These are phyloP conservation scores for Cordyceps sp. DNA, from an alignment of 2,329 filamentous ascomycete genomes.

Conservation along the genomic window DNA sequence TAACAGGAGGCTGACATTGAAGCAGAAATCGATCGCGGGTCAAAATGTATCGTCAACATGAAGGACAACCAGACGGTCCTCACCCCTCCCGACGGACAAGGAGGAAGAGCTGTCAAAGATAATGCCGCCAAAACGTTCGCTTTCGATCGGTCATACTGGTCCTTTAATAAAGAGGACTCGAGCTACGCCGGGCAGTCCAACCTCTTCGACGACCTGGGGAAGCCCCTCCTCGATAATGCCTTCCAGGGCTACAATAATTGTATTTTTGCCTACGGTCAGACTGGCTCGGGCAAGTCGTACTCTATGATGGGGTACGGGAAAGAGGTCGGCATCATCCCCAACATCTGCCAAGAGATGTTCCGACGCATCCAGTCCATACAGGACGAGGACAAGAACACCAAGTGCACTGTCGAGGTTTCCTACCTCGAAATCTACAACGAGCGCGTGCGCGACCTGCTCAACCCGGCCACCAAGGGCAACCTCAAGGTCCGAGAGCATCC, in stretches of 20 bases:
- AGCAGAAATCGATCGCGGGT: slow-evolving; percentile 71
- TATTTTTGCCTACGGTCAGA: slow-evolving; percentile 98
- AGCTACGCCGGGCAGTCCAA: slow-evolving; percentile 84
- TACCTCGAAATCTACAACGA: slow-evolving; percentile 99
- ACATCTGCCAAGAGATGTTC: slow-evolving; percentile 97
- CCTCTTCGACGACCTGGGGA: slow-evolving; percentile 74
- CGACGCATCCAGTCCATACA: slow-evolving; percentile 59
- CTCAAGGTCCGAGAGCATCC: slow-evolving; percentile 96
- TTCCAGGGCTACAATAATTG: slow-evolving; percentile 99
- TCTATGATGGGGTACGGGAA: slow-evolving; percentile 99
- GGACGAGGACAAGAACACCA: slow-evolving; percentile 57
- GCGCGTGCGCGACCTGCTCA: slow-evolving; percentile 84
- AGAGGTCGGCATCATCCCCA: slow-evolving; percentile 88
- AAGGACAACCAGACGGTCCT: slow-evolving; percentile 82
- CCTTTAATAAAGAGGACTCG: slow-evolving; percentile 66
- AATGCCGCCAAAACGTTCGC: slow-evolving; percentile 72
- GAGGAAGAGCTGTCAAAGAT: slow-evolving; percentile 51
- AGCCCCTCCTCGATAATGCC: slow-evolving; percentile 88
- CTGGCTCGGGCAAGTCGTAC: slow-evolving; percentile 95
- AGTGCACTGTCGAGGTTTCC: slow-evolving; percentile 91
- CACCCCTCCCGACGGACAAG: slow-evolving; percentile 48
- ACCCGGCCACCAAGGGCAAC: slow-evolving; percentile 89
- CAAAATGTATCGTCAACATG: slow-evolving; percentile 98
- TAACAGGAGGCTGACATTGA: slow-evolving; percentile 6
- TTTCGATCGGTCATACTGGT: slow-evolving; percentile 97